phyloP scores from a whole-genome alignment of 495 filamentous ascomycete genomes.

The Hyaloscypha bicolor region DNA sequence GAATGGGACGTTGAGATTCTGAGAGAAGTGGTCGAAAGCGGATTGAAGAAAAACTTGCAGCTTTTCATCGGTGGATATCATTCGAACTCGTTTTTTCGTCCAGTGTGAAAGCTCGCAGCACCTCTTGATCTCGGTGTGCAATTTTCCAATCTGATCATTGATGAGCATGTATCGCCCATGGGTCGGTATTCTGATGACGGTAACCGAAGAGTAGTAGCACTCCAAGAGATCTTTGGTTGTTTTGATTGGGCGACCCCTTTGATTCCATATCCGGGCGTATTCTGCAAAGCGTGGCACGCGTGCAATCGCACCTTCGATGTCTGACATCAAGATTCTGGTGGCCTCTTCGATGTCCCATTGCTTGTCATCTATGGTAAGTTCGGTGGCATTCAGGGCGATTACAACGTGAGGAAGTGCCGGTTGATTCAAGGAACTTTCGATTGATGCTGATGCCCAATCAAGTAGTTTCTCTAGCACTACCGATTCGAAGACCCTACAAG shows the following conservation, averaged over 20 bases:
- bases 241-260: constrained; percentile 35
- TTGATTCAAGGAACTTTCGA: constrained; percentile 59
- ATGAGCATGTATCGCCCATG: constrained; percentile 50
- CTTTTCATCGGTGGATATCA: constrained; percentile 40
- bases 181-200: constrained; percentile 53
- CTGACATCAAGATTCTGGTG: constrained; percentile 44
- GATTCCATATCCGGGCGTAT: constrained; percentile 39
- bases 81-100: constrained; percentile 29
- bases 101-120: constrained; percentile 21
- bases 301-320: constrained; percentile 34
- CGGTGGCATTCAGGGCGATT: constrained; percentile 54
- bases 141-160: constrained; percentile 49
- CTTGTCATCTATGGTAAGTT: constrained; percentile 45
- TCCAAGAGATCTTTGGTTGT: constrained; percentile 50
- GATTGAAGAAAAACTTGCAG: constrained; percentile 39
- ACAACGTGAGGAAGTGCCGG: constrained; percentile 57
- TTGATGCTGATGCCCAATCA: constrained; percentile 41
- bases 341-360: constrained; percentile 51
- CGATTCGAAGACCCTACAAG: constrained; percentile 38
- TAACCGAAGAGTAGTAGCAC: constrained; percentile 57
- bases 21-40: constrained; percentile 42
- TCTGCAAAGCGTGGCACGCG: constrained; percentile 35
- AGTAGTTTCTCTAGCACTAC: constrained; percentile 46
- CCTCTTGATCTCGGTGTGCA: constrained; percentile 42
- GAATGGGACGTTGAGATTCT: constrained; percentile 39